phyloP scores from a whole-genome alignment of 2,329 filamentous ascomycete species.

The Fusarium pseudoanthophilum region DNA sequence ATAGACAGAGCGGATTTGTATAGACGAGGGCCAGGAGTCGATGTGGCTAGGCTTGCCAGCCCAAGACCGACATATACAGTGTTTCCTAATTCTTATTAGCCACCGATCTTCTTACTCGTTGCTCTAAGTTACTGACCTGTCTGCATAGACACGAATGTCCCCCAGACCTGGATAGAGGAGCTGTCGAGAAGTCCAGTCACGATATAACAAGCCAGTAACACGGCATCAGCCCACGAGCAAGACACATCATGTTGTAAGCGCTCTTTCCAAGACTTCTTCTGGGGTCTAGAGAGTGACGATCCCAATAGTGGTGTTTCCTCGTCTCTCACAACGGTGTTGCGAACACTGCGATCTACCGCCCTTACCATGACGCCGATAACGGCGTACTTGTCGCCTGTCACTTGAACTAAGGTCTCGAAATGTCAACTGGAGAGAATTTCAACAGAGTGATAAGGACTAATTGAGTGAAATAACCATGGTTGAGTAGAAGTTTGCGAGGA shows the following conservation, averaged over 20 bases:
- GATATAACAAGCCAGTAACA: conserved; percentile 77
- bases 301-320: conserved; percentile 38
- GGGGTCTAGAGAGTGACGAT: neutral
- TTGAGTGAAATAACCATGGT: neutral
- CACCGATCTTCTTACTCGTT: neutral
- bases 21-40: conserved; percentile 63
- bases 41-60: conserved; percentile 35
- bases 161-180: conserved; percentile 79
- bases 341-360: neutral
- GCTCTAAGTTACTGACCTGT: conserved; percentile 64
- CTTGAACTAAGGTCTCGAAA: neutral
- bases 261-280: neutral
- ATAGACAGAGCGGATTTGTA: conserved; percentile 69
- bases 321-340: conserved; percentile 1
- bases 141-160: conserved; percentile 86
- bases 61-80: conserved; percentile 83
- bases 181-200: conserved; percentile 83
- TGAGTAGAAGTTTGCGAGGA: neutral
- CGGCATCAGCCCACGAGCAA: conserved; percentile 71
- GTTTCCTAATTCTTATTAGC: conserved; percentile 63
- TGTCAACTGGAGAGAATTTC: too few species aligned
- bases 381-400: too few species aligned
- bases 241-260: conserved; percentile 29
- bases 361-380: conserved; percentile 5
- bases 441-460: neutral